A percentile compares a stretch with the other conserved stretches of the same genome.
Evolutionary conservation across 2,329 filamentous ascomycete species (phyloP).

Genomic region (Xylaria sp.): DNA sequence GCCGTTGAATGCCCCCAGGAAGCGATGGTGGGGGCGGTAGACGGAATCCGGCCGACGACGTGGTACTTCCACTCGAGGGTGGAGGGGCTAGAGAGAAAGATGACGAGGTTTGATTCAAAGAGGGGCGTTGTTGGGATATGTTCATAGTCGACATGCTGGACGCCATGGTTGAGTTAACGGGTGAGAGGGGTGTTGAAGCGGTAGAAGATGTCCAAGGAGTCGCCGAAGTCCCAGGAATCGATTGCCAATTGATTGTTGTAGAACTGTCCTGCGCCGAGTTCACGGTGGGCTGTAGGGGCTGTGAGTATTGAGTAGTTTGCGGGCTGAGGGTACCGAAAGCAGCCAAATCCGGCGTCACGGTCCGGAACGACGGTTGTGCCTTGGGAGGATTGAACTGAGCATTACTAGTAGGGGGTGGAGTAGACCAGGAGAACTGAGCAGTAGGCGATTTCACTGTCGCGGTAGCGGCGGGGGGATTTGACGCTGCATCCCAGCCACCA

Average conservation of each 20-base stretch:
- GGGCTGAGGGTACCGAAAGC: constrained; percentile 66
- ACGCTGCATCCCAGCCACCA: constrained; percentile 60
- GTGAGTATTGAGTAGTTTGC: constrained; percentile 69
- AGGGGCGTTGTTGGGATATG: constrained; percentile 56
- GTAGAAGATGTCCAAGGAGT: constrained; percentile 61
- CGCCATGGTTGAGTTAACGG: constrained; percentile 51
- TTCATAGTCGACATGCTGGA: constrained; percentile 61
- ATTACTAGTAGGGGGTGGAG: constrained; percentile 58
- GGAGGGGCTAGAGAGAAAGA: constrained; percentile 70
- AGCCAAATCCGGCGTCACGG: constrained; percentile 67
- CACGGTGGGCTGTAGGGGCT: constrained; percentile 63
- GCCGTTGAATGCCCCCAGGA: constrained; percentile 49
- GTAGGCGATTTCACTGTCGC: constrained; percentile 49
- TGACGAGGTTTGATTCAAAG: constrained; percentile 54
- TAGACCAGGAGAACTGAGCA: constrained; percentile 70
- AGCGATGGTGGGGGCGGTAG: constrained; percentile 57
- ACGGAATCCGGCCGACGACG: constrained; percentile 56
- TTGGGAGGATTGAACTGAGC: constrained; percentile 51
- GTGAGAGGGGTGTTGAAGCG: constrained; percentile 48
- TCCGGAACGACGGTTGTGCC: constrained; percentile 59
- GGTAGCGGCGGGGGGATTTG: constrained; percentile 47
- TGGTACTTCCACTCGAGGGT: constrained; percentile 50
- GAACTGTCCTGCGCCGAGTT: constrained; percentile 35
- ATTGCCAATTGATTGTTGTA: constrained; percentile 47
- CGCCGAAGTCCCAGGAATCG: constrained; percentile 50